Evolutionary conservation across 257 asterid genomes (phyloP), one percentile per base, ranked within the genome.

Genomic region (Lycium ferocissimum): DNA sequence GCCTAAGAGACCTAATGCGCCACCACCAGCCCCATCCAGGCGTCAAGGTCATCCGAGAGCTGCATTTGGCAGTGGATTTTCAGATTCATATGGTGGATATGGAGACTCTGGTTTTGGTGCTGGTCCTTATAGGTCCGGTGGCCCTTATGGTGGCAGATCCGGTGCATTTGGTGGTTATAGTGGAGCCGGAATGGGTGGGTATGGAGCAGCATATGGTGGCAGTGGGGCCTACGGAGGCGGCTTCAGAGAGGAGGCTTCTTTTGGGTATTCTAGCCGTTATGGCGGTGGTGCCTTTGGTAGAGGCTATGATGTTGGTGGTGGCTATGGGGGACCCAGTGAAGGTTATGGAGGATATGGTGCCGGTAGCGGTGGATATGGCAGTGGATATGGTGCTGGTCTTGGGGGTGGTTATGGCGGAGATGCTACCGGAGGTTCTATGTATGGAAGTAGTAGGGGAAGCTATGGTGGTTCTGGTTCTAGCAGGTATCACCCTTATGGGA

Each of bases 401-500:
- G 84, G 87, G 13, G 86, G 80, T 61, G 85, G 86, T 63, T 86
- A 84, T 87, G 65, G 82, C 26, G 82, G 65, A 26, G 82, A 78
- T 22, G 43, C 26, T 53, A 37, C 82, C 2, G 82, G 82, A 78
- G 49, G 82, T 26, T 78, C 82, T 26, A 33, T 78, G 65, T 78
- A 78, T 26, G 92, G 91, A 56, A 87, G 91, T 53, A 47, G 87
- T 58, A 56, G 87, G 15, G 90, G 90, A 12, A 38, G 88, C 20
- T 91, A 91, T 53, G 90, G 91, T 45, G 83, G 85, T 66, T 84
- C 90, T 35, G 92, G 91, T 47, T 54, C 86, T 20, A 86, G 90
- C 40, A 85, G 95, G 82, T 92, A 92, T 86, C 95, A 92, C 88
- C 95, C 95, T 59, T 92, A 92, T 61, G 93, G 90, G 43, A 91